Base-by-base conservation (phyloP, 2,329 filamentous ascomycete species). In the Fusarium tupiense region DNA sequence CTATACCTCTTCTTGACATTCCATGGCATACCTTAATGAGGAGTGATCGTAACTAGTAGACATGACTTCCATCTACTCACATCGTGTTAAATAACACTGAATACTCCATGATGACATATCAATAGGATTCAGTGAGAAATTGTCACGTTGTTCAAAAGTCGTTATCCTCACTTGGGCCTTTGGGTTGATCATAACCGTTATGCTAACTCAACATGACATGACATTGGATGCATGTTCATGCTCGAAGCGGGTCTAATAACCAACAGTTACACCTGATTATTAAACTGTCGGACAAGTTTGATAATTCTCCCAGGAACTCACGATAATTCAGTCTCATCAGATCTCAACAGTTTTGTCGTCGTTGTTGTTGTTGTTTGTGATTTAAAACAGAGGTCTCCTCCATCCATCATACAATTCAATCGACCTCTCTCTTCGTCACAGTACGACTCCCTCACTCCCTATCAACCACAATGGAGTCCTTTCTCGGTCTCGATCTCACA, bases 401-500 rank as follows among this genome's bases (percentile, higher is more conserved):
- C 44, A 47, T 47, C 20, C 24, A 26, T 72, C 46, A 44, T 26
- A 22, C 22, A 13, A 47, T 49, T 47, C 40, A 61, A n/a, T 24
- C 40, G 22, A 46, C 37, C 17, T 52, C 19, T 38, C 35, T 54
- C 35, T 26, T n/a, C 31, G 57, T 22, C 44, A 35, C n/a, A 41
- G 24, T 19, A 56, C 29, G 22, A 33, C 53, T 33, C 35, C 24
- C 44, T 47, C 44, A 35, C 33, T 35, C 33, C 44, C 38, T 16
- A 40, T 31, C 49, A 41, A 38, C 37, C 35, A 65, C 73, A 79
- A 82, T 83, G 80, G 73, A 73, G 61, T 78, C 78, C 38, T 63
- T 80, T 54, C 61, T 83, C 38, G 79, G 81, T n/a, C 67, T 84
- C 61, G 78, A 82, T 47, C 67, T 82, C n/a, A 62, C 81, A 63